Evolutionary conservation across 176 grass and related monocot species (phyloP).

Genomic region (Poa annua): DNA sequence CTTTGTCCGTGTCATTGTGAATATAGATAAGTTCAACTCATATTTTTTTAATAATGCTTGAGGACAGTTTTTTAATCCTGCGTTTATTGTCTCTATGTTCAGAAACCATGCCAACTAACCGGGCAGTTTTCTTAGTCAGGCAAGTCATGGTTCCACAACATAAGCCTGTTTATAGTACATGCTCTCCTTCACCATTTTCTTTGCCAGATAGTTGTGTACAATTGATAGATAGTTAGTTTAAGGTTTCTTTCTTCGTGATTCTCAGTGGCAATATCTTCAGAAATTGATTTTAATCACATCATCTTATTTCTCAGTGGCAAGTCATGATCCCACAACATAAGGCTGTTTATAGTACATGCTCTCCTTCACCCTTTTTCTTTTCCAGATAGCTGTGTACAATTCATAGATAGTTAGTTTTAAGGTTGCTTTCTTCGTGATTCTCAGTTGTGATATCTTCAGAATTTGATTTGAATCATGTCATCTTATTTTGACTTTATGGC

Average conservation of each 20-base stretch:
- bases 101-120: conserved; percentile 38
- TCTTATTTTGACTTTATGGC: conserved; percentile 24
- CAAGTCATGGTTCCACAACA: conserved; percentile 37
- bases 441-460: background rate
- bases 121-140: conserved; percentile 27
- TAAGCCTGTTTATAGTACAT: background rate
- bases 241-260: conserved; percentile 4
- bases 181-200: background rate
- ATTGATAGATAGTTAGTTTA: background rate
- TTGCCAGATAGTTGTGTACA: background rate
- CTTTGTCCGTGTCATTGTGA: background rate
- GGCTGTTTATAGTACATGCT: background rate
- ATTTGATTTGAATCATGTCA: background rate
- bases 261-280: background rate
- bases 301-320: background rate
- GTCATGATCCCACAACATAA: no score
- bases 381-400: background rate
- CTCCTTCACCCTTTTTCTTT: background rate
- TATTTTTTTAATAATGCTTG: background rate
- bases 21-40: background rate
- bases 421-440: conserved; percentile 5
- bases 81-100: conserved; percentile 25
- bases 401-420: background rate
- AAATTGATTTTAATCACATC: background rate
- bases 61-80: conserved; percentile 7